Evolutionary conservation across 306 rosid genomes (phyloP), one percentile per base, ranked within the genome.

Genomic region (Fagus crenata): DNA sequence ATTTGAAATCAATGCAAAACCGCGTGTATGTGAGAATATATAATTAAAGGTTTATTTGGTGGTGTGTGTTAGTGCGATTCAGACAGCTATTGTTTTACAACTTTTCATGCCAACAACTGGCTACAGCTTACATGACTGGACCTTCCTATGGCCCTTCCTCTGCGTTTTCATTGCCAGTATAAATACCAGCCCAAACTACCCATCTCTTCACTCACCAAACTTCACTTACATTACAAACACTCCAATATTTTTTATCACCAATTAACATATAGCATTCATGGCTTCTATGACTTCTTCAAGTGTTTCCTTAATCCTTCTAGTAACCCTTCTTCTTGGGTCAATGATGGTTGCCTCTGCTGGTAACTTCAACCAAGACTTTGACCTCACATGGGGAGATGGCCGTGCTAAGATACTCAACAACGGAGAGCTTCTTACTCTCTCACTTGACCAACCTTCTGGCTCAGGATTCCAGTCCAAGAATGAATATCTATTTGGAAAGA

Each of bases 401-500:
- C 86, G 91, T 0, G 95, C 86, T 35, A 92, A 87, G 80, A 87
- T 92, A 33, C 49, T 85, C 36, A 80, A 87, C 91, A 82, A 92
- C 63, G 90, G 89, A 3, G 73, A 88, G 9, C 86, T 88, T 6
- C 91, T 90, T 41, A 81, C 91, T 11, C 81, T 92, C 12, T 84
- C 89, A 1, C 87, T 88, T 0, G 90, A 92, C 80, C 79, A 69
- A 75, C 78, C 85, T 1, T 92, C 95, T 0, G 97, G 97, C 12
- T 92, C 97, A 0, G 95, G 97, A 0, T 92, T 92, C 53, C 90
- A 88, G 39, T 90, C 97, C 7, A 86, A 78, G 55, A 79, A 85
- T 70, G 87, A 87, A 63, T 92, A 86, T 73, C 80, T 92, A 6
- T 90, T 83, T 69, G 90, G 97, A 0, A 84, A 85, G 46, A 86